Evolutionary conservation across 1,284 basidiomycete genomes (phyloP), one percentile per base, ranked within the genome.

Genomic region (Trametes versicolor): DNA sequence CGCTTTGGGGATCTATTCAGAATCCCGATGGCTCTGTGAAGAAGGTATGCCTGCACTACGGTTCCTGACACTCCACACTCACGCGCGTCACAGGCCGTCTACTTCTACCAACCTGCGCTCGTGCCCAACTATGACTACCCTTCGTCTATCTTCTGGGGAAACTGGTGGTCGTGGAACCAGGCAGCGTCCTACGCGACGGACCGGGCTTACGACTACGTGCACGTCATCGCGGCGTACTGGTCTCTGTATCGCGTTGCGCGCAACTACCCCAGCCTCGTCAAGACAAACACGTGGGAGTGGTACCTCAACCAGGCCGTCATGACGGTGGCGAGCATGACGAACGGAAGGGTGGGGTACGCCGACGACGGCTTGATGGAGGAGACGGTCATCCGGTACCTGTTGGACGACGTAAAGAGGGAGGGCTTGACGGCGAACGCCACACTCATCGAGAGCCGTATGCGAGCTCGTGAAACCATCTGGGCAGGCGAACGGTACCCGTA

Each of bases 111-210:
- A 15, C 83, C 84, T 0, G 67, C 72, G 10, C 73, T 81, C 9
- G 78, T 82, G 0, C 81, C 85, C 0, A 74, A 73, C 48, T 88
- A 88, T 71, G 69, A 68, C 19, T 88, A 88, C 70, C 85, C 85
- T 2, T 76, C 79, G 0, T 77, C 70, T 25, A 83, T 87, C 55
- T 71, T 82, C 71, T 88, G 84, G 84, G 79, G 81, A 4, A 82
- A 84, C 64, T 87, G 85, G 85, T 87, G 84, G 83, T 85, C 84
- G 0, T 88, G 85, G 86, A 81, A 85, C 66, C 76, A 82, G 70
- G 83, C 81, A 0, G 79, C 75, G 0, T 81, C 85, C 0, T 87
- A 77, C 65, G 82, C 82, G 0, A 82, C 78, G 1, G 82, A 84
- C 58, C 82, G 86, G n/a, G 85, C 82, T 1, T 88, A 87, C 65